phyloP scores from a whole-genome alignment of 2,329 filamentous ascomycete species.

The Monosporascus sp. region DNA sequence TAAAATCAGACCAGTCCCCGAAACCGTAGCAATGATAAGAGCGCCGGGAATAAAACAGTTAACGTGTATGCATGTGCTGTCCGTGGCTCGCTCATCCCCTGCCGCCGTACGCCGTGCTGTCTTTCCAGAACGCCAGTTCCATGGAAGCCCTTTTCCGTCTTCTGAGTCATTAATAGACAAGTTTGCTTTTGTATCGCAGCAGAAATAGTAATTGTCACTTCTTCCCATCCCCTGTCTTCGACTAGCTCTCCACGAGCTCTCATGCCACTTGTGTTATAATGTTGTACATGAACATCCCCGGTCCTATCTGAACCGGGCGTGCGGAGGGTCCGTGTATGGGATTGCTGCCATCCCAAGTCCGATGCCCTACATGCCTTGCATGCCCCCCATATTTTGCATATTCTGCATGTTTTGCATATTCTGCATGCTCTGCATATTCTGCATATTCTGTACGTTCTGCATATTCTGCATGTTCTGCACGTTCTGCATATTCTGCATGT shows the following conservation, averaged over 20 bases:
- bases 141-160: not conserved
- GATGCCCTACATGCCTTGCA: slow-evolving; percentile 38
- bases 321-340: too few species aligned
- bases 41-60: not conserved
- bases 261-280: too few species aligned
- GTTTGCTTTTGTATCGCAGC: too few species aligned
- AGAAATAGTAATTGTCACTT: too few species aligned
- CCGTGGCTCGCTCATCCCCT: not conserved
- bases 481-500: slow-evolving; percentile 42
- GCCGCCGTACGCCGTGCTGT: not conserved
- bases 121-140: not conserved
- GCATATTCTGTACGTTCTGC: slow-evolving; percentile 36
- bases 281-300: too few species aligned
- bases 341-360: not conserved
- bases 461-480: slow-evolving; percentile 15
- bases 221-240: too few species aligned
- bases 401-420: slow-evolving; percentile 17
- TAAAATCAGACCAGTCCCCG: not conserved
- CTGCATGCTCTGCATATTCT: slow-evolving; percentile 46
- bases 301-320: too few species aligned
- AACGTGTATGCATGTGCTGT: not conserved
- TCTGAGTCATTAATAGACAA: too few species aligned
- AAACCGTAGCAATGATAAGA: not conserved
- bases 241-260: too few species aligned
- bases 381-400: slow-evolving; percentile 35